Evolutionary conservation across 345 rosid genomes (phyloP), one percentile per base, ranked within the genome.

Genomic region (Salix udensis): DNA sequence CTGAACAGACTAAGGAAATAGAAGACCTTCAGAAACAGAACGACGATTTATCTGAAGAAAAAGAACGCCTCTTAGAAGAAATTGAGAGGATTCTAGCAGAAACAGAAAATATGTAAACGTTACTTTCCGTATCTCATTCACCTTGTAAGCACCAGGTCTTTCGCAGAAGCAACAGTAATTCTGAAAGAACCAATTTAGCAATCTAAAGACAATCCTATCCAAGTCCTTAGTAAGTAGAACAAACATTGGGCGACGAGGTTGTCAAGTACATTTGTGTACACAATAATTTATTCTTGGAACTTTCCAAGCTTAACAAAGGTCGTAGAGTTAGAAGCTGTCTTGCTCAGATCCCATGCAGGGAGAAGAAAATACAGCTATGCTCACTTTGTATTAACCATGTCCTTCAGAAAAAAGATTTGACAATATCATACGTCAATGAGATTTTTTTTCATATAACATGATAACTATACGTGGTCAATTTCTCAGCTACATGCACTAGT

Each of bases 1-100:
- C 95, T 65, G 92, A 91, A 61, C 95, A 91, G 81, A 89, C 90
- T 1, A 91, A 89, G 83, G 92, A 88, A 82, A 89, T 91, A 73
- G 88, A 91, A 80, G 95, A 91, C 68, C 85, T 91, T 55, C 95
- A 91, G 82, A 85, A 87, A 83, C 87, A 82, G 79, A 91, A 91
- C 24, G 88, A 88, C 37, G 92, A 88, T 30, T 71, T 89, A 80
- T 31, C 66, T 0, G 88, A 88, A 24, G 95, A 91, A 68, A 91
- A 88, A 72, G 91, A 87, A 65, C 89, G 95, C 4, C 92, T 91
- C 40, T 79, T 89, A 1, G 91, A 89, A 81, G 95, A 87, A 73
- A 91, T 89, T 44, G 91, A 88, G 78, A 85, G 92, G 76, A 84
- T 89, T 52, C 69, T 89, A 6, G 68, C 85, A 5, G 87, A 89